Base-by-base conservation (phyloP, 441 rosid genomes). In the Rhodomyrtus psidioides region DNA sequence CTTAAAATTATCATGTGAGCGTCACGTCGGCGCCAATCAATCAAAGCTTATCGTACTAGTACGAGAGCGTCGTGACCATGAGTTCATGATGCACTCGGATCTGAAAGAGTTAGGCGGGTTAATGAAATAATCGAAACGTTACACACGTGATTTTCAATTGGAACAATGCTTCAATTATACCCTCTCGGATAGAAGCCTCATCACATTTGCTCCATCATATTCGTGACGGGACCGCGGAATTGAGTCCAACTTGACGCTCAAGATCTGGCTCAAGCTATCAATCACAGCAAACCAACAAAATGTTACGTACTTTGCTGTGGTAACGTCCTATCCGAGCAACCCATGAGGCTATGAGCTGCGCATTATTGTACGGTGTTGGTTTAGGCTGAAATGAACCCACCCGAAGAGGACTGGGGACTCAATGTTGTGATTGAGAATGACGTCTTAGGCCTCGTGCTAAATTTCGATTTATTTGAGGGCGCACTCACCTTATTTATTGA, bases 171-270 rank as follows among this genome's bases (percentile, higher is more conserved):
- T 3, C 16, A n/a, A 15, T 39, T 70, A 10, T 39, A 39, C n/a
- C 34, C 51, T 70, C 51, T 23, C 8, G 9, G 27, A 70, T 12
- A 9, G 3, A 70, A 23, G 5, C 1, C 16, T 70, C 51, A 3
- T 39, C 16, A 3, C 9, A 23, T 39, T 34, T 10, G 0, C 2
- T 2, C 34, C 34, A 34, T 70, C 79, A 21, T 39, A 12, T n/a
- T 10, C 0, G 26, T 39, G 16, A 39, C 9, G 0, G 0, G 51
- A 70, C 21, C 1, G 7, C n/a, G 23, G 42, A 39, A 65, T 34
- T 9, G 15, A 9, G 12, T 0, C 5, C 12, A 0, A 65, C 10
- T 10, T 1, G 2, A 34, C 12, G 7, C n/a, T 2, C 49, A 1
- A 1, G 6, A 12, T n/a, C 49, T 5, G 12, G 15, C 34, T 21